Evolutionary conservation across 2,329 filamentous ascomycete genomes (phyloP), one percentile per base, ranked within the genome.

Genomic region (Erysiphe neolycopersici): DNA sequence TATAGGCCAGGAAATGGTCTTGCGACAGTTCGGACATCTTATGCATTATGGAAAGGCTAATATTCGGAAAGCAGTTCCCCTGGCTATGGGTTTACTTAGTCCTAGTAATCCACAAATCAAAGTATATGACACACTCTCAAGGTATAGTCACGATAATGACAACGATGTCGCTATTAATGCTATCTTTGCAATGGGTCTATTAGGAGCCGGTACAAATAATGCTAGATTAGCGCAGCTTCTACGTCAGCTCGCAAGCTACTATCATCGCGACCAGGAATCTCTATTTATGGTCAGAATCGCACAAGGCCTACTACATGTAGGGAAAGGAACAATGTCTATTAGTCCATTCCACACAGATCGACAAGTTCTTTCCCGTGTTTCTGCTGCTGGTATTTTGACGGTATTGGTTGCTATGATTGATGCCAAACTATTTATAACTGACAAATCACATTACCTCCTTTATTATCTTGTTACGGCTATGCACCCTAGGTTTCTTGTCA

Each of bases 51-150:
- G 91, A 49, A 87, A 94, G 60, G 71, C 85, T 57, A 95, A 98
- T 59, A 98, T 98, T 54, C 79, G 89, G 48, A 89, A 89, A 57
- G 87, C 85, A 17, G 89, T 98, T 29, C 89, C 89, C 32, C 68
- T 98, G 44, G 89, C 89, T 22, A 91, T 98, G 83, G 91, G 85
- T 55, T 70, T 98, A 44, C 78, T 98, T 57, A 93, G 82, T 62
- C 83, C 91, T 12, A 94, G 84, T 64, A 98, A 98, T 64, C 89
- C 89, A 11, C 91, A 98, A 60, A 98, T 98, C 87, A 98, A 95
- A 68, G 81, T 98, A 41, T 98, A 98, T 64, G 89, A 98, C 60
- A 98, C 89, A 0, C 67, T 98, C 11, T 98, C 89, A 43, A 71
- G 89, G 56, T 98, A 98, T 69, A 91, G 80, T 50, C 89, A 98